Evolutionary conservation across 129 eudicot species (phyloP).

Genomic region (Chrysanthemum makinoi): DNA sequence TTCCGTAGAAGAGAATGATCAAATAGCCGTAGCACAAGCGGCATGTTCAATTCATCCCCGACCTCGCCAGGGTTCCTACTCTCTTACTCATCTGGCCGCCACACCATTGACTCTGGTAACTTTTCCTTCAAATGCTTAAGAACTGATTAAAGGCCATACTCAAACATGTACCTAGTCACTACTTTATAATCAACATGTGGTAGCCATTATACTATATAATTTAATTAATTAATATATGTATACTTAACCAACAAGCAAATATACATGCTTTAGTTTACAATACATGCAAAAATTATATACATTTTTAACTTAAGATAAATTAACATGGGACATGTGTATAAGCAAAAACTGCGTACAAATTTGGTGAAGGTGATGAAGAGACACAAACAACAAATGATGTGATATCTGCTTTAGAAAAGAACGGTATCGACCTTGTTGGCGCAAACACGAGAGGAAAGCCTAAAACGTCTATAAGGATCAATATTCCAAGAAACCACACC

Average conservation of each 20-base stretch:
- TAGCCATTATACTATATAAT: background rate
- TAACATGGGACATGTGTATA: too few relatives aligned
- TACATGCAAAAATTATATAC: too few relatives aligned
- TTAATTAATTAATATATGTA: slow-evolving; percentile 3
- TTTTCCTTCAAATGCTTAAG: background rate
- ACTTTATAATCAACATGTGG: too few relatives aligned
- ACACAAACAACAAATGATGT: slow-evolving; percentile 48
- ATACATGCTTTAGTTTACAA: too few relatives aligned
- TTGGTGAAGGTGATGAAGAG: slow-evolving; percentile 36
- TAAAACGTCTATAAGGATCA: slow-evolving; percentile 69
- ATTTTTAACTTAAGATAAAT: too few relatives aligned
- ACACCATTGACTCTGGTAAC: slow-evolving; percentile 65
- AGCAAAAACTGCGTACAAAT: slow-evolving; percentile 53
- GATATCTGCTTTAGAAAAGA: slow-evolving; percentile 70
- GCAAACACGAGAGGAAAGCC: slow-evolving; percentile 57
- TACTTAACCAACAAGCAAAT: background rate
- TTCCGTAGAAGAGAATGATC: slow-evolving; percentile 50
- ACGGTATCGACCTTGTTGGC: slow-evolving; percentile 63
- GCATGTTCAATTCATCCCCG: slow-evolving; percentile 27
- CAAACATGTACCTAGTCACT: too few relatives aligned
- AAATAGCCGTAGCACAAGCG: slow-evolving; percentile 16
- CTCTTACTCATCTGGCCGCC: slow-evolving; percentile 48
- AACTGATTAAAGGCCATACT: background rate
- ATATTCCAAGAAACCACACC: slow-evolving; percentile 80
- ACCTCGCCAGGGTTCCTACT: slow-evolving; percentile 42